Percentiles rank a stretch among this genome's conserved stretches.
Conservation (phyloP, 2,329 filamentous ascomycete genomes). For the Rachicladosporium sp. region DNA sequence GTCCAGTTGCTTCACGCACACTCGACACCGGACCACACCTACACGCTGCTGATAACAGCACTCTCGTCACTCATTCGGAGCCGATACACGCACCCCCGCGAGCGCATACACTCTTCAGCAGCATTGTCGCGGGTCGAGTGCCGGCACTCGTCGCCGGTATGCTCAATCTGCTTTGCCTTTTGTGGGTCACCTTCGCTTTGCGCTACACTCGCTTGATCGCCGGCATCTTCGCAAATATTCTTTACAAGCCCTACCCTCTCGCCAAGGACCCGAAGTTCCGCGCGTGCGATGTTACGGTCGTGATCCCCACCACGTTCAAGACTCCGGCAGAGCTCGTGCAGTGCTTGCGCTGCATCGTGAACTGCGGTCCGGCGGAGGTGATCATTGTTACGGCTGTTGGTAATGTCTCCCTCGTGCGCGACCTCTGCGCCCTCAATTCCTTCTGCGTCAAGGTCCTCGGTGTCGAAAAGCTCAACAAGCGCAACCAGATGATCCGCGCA, state of each 20-base stretch:
- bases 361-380: constrained; percentile 14
- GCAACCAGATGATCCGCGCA: constrained; percentile 21
- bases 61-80: too few species aligned
- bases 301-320: constrained; percentile 25
- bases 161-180: too few species aligned
- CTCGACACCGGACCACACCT: too few species aligned
- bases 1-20: too few species aligned
- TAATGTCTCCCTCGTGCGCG: constrained; percentile 13
- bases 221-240: constrained; percentile 16
- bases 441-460: constrained; percentile 19
- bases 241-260: constrained; percentile 18
- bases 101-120: too few species aligned
- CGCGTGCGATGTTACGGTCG: constrained; percentile 18
- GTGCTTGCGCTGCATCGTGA: constrained; percentile 17
- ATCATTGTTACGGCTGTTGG: constrained; percentile 18
- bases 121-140: too few species aligned
- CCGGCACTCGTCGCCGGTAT: too few species aligned
- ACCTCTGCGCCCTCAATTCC: constrained; percentile 5
- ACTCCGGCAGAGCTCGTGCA: constrained; percentile 16
- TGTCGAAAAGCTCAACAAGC: constrained; percentile 23
- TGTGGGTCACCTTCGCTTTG: constrained; percentile 9
- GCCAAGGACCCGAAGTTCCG: constrained; percentile 14
- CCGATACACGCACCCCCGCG: too few species aligned
- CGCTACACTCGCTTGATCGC: constrained; percentile 20
- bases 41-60: too few species aligned